Conservation (phyloP, 176 grass and related monocot genomes). For the Juncus effusus region DNA sequence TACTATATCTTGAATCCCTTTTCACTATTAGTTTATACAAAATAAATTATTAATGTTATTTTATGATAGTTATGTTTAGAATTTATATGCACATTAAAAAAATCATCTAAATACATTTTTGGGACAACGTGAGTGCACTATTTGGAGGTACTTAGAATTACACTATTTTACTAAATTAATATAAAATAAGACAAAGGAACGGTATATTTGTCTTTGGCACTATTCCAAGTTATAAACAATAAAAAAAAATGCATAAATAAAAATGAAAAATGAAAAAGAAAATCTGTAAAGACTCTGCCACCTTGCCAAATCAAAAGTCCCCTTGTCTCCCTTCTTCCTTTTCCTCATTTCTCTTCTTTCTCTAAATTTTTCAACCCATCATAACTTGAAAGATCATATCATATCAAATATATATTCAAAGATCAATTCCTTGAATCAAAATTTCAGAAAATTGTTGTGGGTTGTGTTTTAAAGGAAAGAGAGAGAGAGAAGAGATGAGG, state of each 20-base stretch:
- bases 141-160: no score
- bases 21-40: no score
- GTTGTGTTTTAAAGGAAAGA: background rate
- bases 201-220: constrained; percentile 19
- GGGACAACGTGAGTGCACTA: no score
- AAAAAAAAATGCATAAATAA: background rate
- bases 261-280: background rate
- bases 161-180: no score
- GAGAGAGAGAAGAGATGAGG: constrained; percentile 14
- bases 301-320: background rate
- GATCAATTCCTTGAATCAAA: constrained; percentile 16
- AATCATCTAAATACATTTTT: no score
- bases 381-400: background rate
- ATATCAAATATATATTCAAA: constrained; percentile 6
- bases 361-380: constrained; percentile 9
- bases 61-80: no score
- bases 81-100: no score
- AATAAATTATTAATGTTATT: no score
- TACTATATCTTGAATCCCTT: no score
- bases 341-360: constrained; percentile 7
- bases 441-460: background rate
- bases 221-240: background rate
- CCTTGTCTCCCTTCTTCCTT: constrained; percentile 3
- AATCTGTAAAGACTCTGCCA: constrained; percentile 6
- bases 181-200: background rate